These are phyloP conservation scores for Endocarpon pusillum DNA, from an alignment of 495 filamentous ascomycete genomes.

Conservation along the genomic window DNA sequence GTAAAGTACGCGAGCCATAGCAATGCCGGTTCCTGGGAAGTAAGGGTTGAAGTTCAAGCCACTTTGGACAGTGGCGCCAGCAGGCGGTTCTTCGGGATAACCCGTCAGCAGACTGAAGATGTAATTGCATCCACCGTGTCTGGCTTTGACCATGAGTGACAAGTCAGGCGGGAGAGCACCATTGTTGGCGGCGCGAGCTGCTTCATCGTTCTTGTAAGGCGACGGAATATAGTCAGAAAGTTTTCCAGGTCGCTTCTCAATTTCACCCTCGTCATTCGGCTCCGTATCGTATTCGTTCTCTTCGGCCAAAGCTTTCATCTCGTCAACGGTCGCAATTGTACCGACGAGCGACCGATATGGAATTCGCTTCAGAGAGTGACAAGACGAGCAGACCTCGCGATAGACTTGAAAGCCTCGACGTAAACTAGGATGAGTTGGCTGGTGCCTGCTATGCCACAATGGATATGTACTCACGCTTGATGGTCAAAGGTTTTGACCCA, in stretches of 20 bases:
- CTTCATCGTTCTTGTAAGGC: constrained; percentile 98
- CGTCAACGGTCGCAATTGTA: constrained; percentile 82
- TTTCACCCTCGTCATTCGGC: constrained; percentile 94
- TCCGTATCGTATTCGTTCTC: constrained; percentile 98
- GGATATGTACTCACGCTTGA: constrained; percentile 53
- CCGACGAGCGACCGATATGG: constrained; percentile 90
- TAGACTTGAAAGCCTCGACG: constrained; percentile 99
- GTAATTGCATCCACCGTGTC: constrained; percentile 97
- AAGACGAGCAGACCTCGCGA: constrained; percentile 92
- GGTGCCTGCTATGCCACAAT: background rate
- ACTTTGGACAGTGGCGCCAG: constrained; percentile 59
- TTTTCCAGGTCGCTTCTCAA: constrained; percentile 96
- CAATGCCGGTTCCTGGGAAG: constrained; percentile 97
- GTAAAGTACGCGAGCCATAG: constrained; percentile 95
- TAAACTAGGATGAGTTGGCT: constrained; percentile 43
- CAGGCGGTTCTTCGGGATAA: constrained; percentile 91
- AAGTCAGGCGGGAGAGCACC: constrained; percentile 96
- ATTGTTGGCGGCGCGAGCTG: constrained; percentile 93
- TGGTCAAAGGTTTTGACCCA: constrained; percentile 94
- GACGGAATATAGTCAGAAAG: constrained; percentile 88
- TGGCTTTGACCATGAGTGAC: constrained; percentile 89
- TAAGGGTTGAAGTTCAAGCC: constrained; percentile 99
- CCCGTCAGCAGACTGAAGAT: constrained; percentile 95
- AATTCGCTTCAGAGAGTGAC: constrained; percentile 88
- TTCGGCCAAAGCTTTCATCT: constrained; percentile 91